These are phyloP conservation scores for Zostera marina DNA, from an alignment of 116 monocot genomes.

Conservation along the genomic window DNA sequence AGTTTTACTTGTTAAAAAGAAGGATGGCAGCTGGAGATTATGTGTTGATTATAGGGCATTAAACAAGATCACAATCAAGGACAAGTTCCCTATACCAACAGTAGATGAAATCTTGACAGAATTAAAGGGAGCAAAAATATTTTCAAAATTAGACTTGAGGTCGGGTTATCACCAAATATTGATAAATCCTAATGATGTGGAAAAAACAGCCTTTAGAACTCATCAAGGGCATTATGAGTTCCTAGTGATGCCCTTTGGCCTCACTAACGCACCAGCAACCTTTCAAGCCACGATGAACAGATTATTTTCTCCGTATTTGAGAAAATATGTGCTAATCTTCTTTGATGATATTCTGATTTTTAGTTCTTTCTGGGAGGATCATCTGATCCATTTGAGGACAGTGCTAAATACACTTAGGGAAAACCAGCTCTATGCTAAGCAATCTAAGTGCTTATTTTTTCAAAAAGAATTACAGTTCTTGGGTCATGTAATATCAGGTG, in stretches of 20 bases:
- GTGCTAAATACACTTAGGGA: not conserved
- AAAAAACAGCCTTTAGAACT: not conserved
- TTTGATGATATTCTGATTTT: slow-evolving; percentile 6
- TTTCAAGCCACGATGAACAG: slow-evolving; percentile 2
- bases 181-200: not conserved
- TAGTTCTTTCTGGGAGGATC: not conserved
- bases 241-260: not conserved
- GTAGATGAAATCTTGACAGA: not conserved
- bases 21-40: not conserved
- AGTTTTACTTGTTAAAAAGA: not conserved
- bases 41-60: not conserved
- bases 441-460: no score
- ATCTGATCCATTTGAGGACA: not conserved
- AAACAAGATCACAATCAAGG: not conserved
- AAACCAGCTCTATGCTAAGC: no score
- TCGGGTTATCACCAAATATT: not conserved
- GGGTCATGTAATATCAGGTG: no score
- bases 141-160: not conserved
- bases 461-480: no score
- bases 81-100: not conserved
- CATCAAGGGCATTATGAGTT: slow-evolving; percentile 8
- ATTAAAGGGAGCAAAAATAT: not conserved
- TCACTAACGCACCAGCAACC: not conserved
- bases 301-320: not conserved
- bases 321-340: not conserved